Conservation (phyloP, 495 filamentous ascomycete genomes). For the Tuber melanosporum region DNA sequence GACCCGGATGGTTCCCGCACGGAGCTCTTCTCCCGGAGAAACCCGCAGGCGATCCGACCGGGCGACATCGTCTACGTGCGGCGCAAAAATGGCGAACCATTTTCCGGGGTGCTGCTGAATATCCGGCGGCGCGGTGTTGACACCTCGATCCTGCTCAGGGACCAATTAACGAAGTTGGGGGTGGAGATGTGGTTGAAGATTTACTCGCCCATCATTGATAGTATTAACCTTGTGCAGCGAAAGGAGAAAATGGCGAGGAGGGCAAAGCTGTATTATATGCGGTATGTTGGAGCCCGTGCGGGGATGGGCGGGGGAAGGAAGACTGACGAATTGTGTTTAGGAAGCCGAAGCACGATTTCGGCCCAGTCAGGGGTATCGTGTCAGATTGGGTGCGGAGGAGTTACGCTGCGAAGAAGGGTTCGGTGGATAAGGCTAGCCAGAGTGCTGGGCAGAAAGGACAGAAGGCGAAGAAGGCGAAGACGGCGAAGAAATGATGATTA, state of each 20-base stretch:
- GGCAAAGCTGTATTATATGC: constrained; percentile 85
- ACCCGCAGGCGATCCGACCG: constrained; percentile 63
- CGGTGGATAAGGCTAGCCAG: not conserved
- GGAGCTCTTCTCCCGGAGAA: constrained; percentile 68
- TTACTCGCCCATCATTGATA: constrained; percentile 77
- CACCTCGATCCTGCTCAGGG: constrained; percentile 74
- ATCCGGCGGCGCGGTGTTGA: constrained; percentile 81
- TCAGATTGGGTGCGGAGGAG: constrained; percentile 53
- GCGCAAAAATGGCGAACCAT: constrained; percentile 67
- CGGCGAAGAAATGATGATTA: not conserved
- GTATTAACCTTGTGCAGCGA: constrained; percentile 90
- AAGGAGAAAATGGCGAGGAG: constrained; percentile 75
- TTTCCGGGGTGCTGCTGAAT: constrained; percentile 76
- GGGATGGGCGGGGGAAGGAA: constrained; percentile 2
- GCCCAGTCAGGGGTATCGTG: constrained; percentile 66
- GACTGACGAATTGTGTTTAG: constrained; percentile 40
- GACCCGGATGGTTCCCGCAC: constrained; percentile 78
- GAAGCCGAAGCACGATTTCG: constrained; percentile 60
- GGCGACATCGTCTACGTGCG: constrained; percentile 87
- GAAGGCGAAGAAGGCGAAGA: not conserved
- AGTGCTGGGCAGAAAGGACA: not conserved
- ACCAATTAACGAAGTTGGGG: constrained; percentile 70
- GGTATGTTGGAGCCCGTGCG: constrained; percentile 54
- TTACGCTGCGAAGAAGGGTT: not conserved
- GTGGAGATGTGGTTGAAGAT: constrained; percentile 99